phyloP scores from a whole-genome alignment of 208 protist species.

The Trichomonas gallinae region DNA sequence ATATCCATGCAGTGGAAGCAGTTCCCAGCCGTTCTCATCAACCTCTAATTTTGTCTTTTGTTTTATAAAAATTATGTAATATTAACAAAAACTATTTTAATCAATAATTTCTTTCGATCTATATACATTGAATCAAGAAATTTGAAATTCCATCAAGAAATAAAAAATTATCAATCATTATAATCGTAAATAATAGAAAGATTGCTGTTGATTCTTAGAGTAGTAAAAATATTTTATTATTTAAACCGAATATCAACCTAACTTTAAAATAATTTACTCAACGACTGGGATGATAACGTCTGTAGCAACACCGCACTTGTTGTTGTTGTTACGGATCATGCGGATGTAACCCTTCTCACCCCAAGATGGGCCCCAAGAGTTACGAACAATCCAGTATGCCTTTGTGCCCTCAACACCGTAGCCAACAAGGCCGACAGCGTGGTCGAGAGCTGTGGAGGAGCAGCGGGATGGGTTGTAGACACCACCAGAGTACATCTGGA shows the following conservation, averaged over 20 bases:
- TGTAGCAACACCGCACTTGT: slow-evolving; percentile 38
- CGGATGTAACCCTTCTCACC: slow-evolving; percentile 36
- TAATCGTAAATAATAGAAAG: too few species aligned
- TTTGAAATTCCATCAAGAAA: too few species aligned
- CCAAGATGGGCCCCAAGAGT: slow-evolving; percentile 44
- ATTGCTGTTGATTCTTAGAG: too few species aligned
- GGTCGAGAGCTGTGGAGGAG: background rate
- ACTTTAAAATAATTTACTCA: background rate
- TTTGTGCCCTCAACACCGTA: background rate
- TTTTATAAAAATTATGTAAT: background rate
- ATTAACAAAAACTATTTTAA: too few species aligned
- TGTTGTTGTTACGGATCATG: slow-evolving; percentile 36
- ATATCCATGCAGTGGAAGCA: background rate
- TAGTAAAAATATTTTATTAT: too few species aligned
- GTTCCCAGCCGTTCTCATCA: background rate
- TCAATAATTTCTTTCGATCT: too few species aligned
- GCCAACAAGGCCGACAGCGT: slow-evolving; percentile 19
- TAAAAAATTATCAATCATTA: too few species aligned
- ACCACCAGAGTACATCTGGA: slow-evolving; percentile 35
- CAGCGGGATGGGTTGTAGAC: slow-evolving; percentile 30
- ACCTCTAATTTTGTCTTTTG: background rate
- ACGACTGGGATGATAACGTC: slow-evolving; percentile 4
- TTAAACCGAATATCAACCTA: background rate
- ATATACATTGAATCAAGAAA: too few species aligned
- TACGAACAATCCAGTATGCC: slow-evolving; percentile 40